These are phyloP conservation scores for Centrapalus pauciflorus DNA, from an alignment of 129 eudicot species.

Conservation along the genomic window DNA sequence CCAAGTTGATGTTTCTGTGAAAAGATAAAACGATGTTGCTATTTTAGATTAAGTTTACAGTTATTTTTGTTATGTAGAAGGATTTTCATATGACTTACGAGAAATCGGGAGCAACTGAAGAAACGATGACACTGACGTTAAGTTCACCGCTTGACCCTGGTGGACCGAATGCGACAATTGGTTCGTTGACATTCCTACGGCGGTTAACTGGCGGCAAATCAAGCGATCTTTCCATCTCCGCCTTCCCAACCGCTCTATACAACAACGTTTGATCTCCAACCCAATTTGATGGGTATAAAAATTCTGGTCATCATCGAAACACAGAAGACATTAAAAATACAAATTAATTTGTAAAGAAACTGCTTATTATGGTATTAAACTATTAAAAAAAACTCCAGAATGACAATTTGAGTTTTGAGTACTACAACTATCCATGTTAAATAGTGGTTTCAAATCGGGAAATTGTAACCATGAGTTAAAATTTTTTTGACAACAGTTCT, in stretches of 20 bases:
- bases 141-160: conserved; percentile 94
- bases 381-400: neutral
- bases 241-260: conserved; percentile 76
- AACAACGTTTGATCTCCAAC: conserved; percentile 82
- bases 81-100: conserved; percentile 45
- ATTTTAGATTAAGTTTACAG: neutral
- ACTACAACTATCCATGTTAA: neutral
- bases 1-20: neutral
- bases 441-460: neutral
- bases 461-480: no score
- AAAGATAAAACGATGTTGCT: neutral
- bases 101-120: conserved; percentile 77
- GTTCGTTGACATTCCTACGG: conserved; percentile 66
- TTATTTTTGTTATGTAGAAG: neutral
- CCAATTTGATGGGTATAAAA: conserved; percentile 85
- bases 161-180: conserved; percentile 91
- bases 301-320: conserved; percentile 39
- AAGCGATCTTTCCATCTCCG: conserved; percentile 56
- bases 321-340: neutral
- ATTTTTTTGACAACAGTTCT: no score
- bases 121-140: conserved; percentile 84
- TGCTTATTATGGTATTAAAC: neutral
- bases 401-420: neutral
- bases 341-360: neutral
- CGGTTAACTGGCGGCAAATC: conserved; percentile 58